Base-by-base conservation (phyloP, 2,329 filamentous ascomycete species). In the Clarireedia monteithiana region DNA sequence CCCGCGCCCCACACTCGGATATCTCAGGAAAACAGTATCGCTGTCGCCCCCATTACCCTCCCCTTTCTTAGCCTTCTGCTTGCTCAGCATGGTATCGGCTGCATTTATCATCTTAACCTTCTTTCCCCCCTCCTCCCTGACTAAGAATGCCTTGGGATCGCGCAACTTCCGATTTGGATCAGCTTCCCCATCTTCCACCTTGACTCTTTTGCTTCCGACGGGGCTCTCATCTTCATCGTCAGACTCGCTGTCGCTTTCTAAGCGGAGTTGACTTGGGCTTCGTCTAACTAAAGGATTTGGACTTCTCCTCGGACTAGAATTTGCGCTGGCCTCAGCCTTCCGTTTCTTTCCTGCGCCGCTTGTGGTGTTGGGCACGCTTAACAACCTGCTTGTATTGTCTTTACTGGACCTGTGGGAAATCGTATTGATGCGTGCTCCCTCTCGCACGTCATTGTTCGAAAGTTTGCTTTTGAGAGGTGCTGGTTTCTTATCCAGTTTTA, bases 1-100 rank as follows among this genome's bases (percentile, higher is more conserved):
- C 53, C 80, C 80, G 50, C 78, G 77, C 55, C 83, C 80, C 59
- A 78, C 75, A 69, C 89, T 91, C 9, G 94, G 92, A 71, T 97
- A 97, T 70, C 94, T 88, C 63, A 97, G 74, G 67, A 85, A 76
- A 58, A 95, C 81, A 10, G 71, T 74, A 6, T 84, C 76, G 57
- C 82, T 75, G 48, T 75, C 72, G 10, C 44, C 38, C 48, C 39
- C 48, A n/a, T 36, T 54, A 73, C 71, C 2, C 58, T 80, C 72
- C 12, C 77, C 75, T 1, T 76, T 75, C 27, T 77, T 75, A 58
- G 78, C 81, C 44, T 76, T 77, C 5, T 75, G 72, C 47, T 53
- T 74, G 71, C 23, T 78, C 69, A 46, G 78, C 77, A 23, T 54
- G 14, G 85, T 75, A 61, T 83, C 74, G 4, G 76, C 77, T 4